These are phyloP conservation scores for Aspergillus udagawae DNA, from an alignment of 2,329 filamentous ascomycete species.

Conservation along the genomic window DNA sequence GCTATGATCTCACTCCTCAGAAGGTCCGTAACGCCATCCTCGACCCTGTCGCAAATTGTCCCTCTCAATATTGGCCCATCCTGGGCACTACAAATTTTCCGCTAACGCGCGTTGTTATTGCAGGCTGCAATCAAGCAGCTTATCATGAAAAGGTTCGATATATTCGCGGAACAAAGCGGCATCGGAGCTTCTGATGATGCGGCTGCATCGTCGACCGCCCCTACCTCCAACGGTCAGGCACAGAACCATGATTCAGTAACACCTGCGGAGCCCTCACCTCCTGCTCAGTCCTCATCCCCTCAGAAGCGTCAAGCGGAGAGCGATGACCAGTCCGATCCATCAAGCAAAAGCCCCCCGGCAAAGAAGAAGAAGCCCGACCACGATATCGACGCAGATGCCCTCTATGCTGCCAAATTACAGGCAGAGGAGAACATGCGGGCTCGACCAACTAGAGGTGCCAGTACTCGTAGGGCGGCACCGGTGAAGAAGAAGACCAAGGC, in stretches of 20 bases:
- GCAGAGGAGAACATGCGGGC: conserved; percentile 81
- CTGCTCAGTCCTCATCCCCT: conserved; percentile 31
- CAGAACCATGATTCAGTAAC: conserved; percentile 19
- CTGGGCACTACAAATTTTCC: not conserved
- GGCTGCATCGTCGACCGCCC: conserved; percentile 12
- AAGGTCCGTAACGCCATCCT: conserved; percentile 47
- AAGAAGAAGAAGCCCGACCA: conserved; percentile 63
- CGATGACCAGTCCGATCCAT: conserved; percentile 37
- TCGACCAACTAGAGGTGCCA: conserved; percentile 72
- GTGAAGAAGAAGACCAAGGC: conserved; percentile 61
- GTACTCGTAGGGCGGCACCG: conserved; percentile 53
- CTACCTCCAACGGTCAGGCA: conserved; percentile 34
- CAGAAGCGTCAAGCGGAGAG: conserved; percentile 42
- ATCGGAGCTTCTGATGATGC: conserved; percentile 31
- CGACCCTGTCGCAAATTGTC: conserved; percentile 7
- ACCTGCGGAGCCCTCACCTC: conserved; percentile 27
- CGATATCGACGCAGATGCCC: conserved; percentile 74
- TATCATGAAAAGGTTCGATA: conserved; percentile 71
- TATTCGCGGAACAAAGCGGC: conserved; percentile 50
- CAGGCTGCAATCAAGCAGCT: conserved; percentile 67
- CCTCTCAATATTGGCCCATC: not conserved
- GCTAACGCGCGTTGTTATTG: conserved; percentile 12
- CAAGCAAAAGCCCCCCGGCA: conserved; percentile 37
- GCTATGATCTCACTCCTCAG: conserved; percentile 58
- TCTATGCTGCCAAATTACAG: conserved; percentile 81